Evolutionary conservation across 139 green algal genomes (phyloP).

Genomic region (Tetraselmis striata): DNA sequence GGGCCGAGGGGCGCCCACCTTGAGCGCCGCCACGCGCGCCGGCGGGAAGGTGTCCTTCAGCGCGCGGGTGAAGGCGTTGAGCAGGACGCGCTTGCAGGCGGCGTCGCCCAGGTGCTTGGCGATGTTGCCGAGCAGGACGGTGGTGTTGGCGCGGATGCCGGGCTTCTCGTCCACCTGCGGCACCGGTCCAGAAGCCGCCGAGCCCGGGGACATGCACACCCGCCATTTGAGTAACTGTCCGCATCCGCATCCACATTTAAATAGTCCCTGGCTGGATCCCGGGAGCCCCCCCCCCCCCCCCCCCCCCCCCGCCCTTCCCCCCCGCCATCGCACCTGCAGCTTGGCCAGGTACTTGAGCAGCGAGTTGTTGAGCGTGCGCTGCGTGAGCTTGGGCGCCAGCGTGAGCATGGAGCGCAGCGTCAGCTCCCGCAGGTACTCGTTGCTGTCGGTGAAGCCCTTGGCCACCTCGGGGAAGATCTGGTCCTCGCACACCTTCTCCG

Average conservation of each 20-base stretch:
- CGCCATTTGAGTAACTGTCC: too few species aligned
- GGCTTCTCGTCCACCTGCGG: constrained; percentile 89
- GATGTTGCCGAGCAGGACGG: constrained; percentile 93
- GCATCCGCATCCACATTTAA: too few species aligned
- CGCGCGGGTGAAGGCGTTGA: constrained; percentile 91
- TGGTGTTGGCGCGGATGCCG: constrained; percentile 96
- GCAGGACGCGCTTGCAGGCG: constrained; percentile 74
- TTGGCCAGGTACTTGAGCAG: constrained; percentile 94
- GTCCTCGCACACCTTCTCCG: constrained; percentile 62
- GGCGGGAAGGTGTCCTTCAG: constrained; percentile 84
- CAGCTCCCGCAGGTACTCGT: constrained; percentile 91
- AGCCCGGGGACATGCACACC: too few species aligned
- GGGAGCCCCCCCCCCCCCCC: too few species aligned
- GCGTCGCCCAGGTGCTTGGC: constrained; percentile 72
- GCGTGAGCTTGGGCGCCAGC: constrained; percentile 84
- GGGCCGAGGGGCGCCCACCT: constrained; percentile 3
- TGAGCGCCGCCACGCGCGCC: constrained; percentile 61
- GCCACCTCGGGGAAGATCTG: constrained; percentile 74
- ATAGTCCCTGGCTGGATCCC: too few species aligned
- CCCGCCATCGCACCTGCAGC: constrained; percentile 57
- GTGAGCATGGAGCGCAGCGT: constrained; percentile 88
- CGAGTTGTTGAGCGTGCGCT: constrained; percentile 72
- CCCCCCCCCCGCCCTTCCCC: too few species aligned
- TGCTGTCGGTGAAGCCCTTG: constrained; percentile 78
- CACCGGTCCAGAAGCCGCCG: too few species aligned